Conservation (phyloP, 176 grass and related monocot genomes). For the Musa schizocarpa region DNA sequence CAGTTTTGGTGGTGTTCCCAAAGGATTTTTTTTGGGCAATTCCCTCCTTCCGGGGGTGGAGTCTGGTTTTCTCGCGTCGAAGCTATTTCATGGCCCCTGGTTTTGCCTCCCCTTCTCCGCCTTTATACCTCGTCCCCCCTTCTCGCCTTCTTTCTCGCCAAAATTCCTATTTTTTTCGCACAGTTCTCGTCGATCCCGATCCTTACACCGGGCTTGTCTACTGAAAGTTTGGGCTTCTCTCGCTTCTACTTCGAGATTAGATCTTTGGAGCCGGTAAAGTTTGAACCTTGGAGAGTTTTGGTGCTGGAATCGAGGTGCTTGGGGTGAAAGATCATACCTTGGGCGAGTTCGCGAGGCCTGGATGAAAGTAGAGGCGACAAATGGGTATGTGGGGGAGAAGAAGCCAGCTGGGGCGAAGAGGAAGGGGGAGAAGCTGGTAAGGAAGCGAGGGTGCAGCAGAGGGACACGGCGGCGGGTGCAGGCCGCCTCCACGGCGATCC, state of each 20-base stretch:
- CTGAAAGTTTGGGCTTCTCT: background rate
- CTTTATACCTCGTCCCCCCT: background rate
- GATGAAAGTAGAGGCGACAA: slow-evolving; percentile 52
- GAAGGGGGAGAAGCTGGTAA: background rate
- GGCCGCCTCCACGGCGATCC: slow-evolving; percentile 33
- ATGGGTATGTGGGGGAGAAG: slow-evolving; percentile 25
- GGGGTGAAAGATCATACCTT: background rate
- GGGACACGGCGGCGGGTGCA: slow-evolving; percentile 35
- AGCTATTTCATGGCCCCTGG: slow-evolving; percentile 4
- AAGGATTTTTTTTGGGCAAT: too few relatives aligned
- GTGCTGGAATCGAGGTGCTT: background rate
- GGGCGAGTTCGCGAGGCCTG: background rate
- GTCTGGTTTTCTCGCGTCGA: background rate
- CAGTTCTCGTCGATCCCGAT: background rate
- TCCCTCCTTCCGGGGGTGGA: background rate
- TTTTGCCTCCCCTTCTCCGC: background rate
- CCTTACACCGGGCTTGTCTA: background rate
- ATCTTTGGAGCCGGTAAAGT: background rate
- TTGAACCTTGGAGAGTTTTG: background rate
- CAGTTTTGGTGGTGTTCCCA: background rate
- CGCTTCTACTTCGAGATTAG: background rate
- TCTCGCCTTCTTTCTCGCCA: background rate
- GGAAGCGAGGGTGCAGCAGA: slow-evolving; percentile 6
- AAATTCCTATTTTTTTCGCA: background rate
- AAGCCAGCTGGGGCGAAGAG: slow-evolving; percentile 9